Conservation (phyloP, 192 early-diverging fungal genomes). For the Mortierella alpina region DNA sequence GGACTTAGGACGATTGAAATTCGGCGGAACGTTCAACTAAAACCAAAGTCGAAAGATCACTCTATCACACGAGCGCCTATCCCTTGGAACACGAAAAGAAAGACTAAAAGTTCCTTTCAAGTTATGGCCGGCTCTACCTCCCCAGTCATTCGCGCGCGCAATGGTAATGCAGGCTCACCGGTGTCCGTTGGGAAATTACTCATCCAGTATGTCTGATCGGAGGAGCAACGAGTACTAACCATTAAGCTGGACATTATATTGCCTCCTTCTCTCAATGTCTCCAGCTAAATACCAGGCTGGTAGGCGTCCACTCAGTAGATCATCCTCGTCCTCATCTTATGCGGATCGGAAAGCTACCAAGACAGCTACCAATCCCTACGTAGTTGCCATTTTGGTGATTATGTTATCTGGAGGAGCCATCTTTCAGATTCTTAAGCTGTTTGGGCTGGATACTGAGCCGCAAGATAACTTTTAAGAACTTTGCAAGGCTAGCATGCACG, state of each 20-base stretch:
- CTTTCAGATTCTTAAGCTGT: slow-evolving; percentile 17
- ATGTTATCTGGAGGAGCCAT: slow-evolving; percentile 23
- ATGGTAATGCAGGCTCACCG: slow-evolving; percentile 16
- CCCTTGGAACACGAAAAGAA: not conserved
- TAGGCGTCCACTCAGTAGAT: not conserved
- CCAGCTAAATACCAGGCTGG: slow-evolving; percentile 11
- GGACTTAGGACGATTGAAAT: not conserved
- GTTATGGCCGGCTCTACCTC: slow-evolving; percentile 9
- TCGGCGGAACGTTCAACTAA: not conserved
- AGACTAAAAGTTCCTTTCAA: too few species aligned
- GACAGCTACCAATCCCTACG: not conserved
- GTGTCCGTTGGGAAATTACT: not conserved
- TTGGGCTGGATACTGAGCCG: not conserved
- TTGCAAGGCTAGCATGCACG: too few species aligned
- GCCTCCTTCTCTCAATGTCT: not conserved
- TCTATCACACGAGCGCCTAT: not conserved
- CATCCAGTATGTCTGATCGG: not conserved
- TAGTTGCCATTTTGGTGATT: slow-evolving; percentile 13
- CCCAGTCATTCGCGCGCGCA: slow-evolving; percentile 22
- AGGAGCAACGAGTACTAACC: not conserved
- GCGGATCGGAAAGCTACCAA: not conserved
- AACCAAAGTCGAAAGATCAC: not conserved
- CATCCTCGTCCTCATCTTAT: not conserved
- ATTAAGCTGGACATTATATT: not conserved
- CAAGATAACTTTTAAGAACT: too few species aligned